Evolutionary conservation across 192 early-diverging fungal species (phyloP).

Genomic region (Backusella tarrabulga): DNA sequence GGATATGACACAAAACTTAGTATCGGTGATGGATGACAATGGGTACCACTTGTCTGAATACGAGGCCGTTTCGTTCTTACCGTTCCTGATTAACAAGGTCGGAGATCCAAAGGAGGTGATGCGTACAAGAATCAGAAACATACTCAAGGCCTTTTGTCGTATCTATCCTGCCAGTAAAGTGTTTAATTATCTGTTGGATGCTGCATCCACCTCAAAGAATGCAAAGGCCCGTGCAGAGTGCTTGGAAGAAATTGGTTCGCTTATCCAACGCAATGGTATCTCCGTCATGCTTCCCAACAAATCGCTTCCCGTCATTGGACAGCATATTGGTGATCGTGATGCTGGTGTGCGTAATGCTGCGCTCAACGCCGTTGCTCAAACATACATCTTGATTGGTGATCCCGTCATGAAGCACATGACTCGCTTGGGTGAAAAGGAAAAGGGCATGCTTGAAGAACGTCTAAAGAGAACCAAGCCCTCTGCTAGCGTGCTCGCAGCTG

Average conservation of each 20-base stretch:
- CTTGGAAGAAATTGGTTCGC: constrained; percentile 70
- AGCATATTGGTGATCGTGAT: constrained; percentile 79
- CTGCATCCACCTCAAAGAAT: constrained; percentile 74
- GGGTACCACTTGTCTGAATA: constrained; percentile 72
- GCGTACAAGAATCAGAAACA: constrained; percentile 63
- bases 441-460: constrained; percentile 75
- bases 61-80: constrained; percentile 77
- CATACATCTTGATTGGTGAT: constrained; percentile 74
- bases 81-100: constrained; percentile 61
- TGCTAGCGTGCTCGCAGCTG: constrained; percentile 38
- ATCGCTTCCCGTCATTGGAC: constrained; percentile 67
- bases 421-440: constrained; percentile 77
- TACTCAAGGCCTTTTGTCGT: constrained; percentile 69
- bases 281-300: constrained; percentile 66
- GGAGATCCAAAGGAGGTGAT: constrained; percentile 88
- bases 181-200: constrained; percentile 66
- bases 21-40: constrained; percentile 60
- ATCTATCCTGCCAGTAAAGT: constrained; percentile 81
- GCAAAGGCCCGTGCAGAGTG: constrained; percentile 78
- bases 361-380: constrained; percentile 68
- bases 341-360: constrained; percentile 79
- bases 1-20: constrained; percentile 76
- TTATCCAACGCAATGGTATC: constrained; percentile 73
- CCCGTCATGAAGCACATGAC: constrained; percentile 71
- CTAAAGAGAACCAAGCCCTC: constrained; percentile 57